Evolutionary conservation across 2,329 filamentous ascomycete genomes (phyloP), one percentile per base, ranked within the genome.

Genomic region (Geosmithia putterillii): DNA sequence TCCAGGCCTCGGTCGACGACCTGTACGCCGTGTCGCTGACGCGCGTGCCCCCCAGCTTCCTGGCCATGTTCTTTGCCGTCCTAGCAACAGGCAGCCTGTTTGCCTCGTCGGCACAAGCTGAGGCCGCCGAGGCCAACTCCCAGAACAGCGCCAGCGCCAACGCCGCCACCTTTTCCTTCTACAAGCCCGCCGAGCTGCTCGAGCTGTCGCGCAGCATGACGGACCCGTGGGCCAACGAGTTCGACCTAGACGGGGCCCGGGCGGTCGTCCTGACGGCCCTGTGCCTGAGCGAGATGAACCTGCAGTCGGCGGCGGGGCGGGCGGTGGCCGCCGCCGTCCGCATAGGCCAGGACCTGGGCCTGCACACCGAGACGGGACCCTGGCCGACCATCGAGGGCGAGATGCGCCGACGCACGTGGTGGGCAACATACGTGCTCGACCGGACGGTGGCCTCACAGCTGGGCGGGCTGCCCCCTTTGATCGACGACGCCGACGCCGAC

Each of bases 371-470:
- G 53, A 76, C 77, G 1, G 82, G 81, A 0, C 73, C 80, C 1
- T 87, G 82, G 72, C 74, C 83, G 2, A 71, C 79, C 1, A 68
- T 94, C 14, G 88, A 95, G 53, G 76, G 76, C 10, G 90, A 96
- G 61, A 88, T 90, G 78, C 79, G 89, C 44, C 79, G 85, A 47
- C 74, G 89, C 44, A 77, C 92, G 2, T 98, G 90, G 90, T 98
- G 92, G 88, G 79, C 86, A 14, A 77, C 95, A 45, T 96, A 96
- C 62, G 78, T 87, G 38, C 79, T 89, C 65, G 92, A 98, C 63
- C 79, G 88, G 48, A 74, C 85, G 21, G 66, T 94, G 41, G 81
- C 87, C 0, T 68, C 94, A 12, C 89, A 95, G 57, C 71, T 88
- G 28, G 85, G 86, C 8, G 79, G n/a, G n/a, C n/a, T 83, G 42